phyloP scores from a whole-genome alignment of 2,329 filamentous ascomycete species.

The Stachybotrys chlorohalonatus region DNA sequence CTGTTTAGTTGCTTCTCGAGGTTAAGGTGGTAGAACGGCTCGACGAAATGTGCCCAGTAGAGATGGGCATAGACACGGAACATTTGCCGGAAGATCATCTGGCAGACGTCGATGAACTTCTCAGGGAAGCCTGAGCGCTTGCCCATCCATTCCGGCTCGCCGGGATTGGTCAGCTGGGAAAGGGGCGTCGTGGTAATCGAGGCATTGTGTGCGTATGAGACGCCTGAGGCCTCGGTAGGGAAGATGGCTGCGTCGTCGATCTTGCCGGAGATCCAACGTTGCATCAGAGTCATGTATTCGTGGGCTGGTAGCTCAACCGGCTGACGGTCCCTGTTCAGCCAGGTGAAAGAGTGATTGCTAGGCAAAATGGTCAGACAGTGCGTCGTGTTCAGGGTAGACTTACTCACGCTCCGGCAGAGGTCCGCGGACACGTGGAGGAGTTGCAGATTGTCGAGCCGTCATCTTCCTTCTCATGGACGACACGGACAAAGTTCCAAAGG shows the following conservation, averaged over 20 bases:
- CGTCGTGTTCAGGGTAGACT: conserved; percentile 27
- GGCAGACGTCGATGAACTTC: conserved; percentile 82
- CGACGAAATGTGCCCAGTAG: conserved; percentile 90
- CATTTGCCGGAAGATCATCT: conserved; percentile 94
- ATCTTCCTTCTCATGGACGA: conserved; percentile 79
- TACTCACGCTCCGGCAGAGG: conserved; percentile 88
- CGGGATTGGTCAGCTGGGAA: conserved; percentile 50
- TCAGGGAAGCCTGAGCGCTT: conserved; percentile 89
- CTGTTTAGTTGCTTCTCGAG: conserved; percentile 76
- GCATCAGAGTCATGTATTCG: conserved; percentile 91
- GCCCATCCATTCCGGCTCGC: conserved; percentile 71
- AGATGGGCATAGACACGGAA: conserved; percentile 97
- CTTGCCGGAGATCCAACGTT: conserved; percentile 95
- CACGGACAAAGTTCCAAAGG: conserved; percentile 79
- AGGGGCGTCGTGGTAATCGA: conserved; percentile 50
- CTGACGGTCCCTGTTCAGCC: conserved; percentile 80
- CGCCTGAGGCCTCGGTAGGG: conserved; percentile 69
- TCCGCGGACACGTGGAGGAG: conserved; percentile 71
- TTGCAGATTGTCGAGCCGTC: conserved; percentile 77
- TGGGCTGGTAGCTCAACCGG: conserved; percentile 87
- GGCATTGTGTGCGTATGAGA: conserved; percentile 57
- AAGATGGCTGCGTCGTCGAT: conserved; percentile 86
- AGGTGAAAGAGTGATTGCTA: conserved; percentile 90
- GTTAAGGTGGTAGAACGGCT: conserved; percentile 77
- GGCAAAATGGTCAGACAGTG: conserved; percentile 77